phyloP scores from a whole-genome alignment of 805 yeast genomes.

The Wickerhamiella qilinensis region DNA sequence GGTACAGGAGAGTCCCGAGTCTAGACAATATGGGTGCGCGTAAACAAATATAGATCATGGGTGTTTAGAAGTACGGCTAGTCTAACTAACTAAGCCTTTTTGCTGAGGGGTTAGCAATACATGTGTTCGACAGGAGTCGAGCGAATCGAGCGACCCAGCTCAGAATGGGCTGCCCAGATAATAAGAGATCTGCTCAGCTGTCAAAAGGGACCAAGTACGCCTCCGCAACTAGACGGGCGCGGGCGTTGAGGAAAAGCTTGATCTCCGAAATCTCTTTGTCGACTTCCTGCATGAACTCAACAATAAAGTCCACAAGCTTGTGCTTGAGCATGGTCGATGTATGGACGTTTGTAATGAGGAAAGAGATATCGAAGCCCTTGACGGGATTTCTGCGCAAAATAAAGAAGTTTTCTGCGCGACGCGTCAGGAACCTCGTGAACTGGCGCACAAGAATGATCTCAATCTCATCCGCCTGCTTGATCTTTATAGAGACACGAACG shows the following conservation, averaged over 20 bases:
- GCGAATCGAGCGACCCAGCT: too few species aligned
- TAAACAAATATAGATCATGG: too few species aligned
- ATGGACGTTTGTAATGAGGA: conserved; percentile 83
- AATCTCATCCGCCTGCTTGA: conserved; percentile 95
- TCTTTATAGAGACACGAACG: conserved; percentile 75
- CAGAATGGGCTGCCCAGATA: too few species aligned
- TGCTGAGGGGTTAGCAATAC: too few species aligned
- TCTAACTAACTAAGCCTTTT: too few species aligned
- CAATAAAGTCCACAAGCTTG: conserved; percentile 88
- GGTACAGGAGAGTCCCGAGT: too few species aligned
- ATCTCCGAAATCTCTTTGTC: conserved; percentile 97
- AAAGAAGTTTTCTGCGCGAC: conserved; percentile 88
- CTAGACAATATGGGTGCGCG: too few species aligned
- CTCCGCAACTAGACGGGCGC: conserved; percentile 96
- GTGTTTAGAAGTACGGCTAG: too few species aligned
- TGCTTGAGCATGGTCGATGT: conserved; percentile 92
- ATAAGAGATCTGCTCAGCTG: too few species aligned
- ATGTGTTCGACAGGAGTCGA: too few species aligned
- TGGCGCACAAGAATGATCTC: conserved; percentile 89
- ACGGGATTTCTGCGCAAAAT: conserved; percentile 85
- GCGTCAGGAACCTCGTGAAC: conserved; percentile 83
- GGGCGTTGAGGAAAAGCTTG: conserved; percentile 89
- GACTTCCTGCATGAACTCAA: conserved; percentile 98
- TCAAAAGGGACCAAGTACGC: conserved; percentile 86
- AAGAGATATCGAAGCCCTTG: conserved; percentile 82